Percentiles rank a stretch among this genome's conserved stretches.
Conservation (phyloP, 768 basidiomycete species). For the Mycena epipterygia region DNA sequence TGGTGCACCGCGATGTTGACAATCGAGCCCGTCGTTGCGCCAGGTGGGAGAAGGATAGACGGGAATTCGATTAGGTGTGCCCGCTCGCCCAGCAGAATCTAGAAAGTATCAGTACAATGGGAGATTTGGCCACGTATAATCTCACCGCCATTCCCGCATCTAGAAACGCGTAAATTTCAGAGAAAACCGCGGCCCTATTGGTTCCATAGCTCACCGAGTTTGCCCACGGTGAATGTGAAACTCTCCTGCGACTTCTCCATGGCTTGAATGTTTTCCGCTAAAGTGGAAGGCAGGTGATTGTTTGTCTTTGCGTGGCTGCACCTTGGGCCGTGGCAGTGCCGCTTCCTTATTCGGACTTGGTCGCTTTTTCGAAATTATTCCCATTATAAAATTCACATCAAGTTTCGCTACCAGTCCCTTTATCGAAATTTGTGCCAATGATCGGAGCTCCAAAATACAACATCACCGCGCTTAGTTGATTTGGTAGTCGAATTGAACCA, state of each 20-base stretch:
- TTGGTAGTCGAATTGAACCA: too few species aligned
- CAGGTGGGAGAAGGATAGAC: conserved; percentile 93
- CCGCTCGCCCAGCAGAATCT: conserved; percentile 94
- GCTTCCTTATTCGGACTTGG: too few species aligned
- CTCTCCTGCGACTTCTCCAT: conserved; percentile 61
- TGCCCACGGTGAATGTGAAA: conserved; percentile 95
- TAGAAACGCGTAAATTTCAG: conserved; percentile 46
- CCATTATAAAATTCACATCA: too few species aligned
- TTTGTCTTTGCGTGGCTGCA: too few species aligned
- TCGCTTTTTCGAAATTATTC: too few species aligned
- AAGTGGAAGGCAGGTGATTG: too few species aligned
- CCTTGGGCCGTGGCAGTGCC: too few species aligned
- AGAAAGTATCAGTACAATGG: conserved; percentile 18
- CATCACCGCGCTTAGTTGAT: too few species aligned
- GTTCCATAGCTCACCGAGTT: conserved; percentile 78
- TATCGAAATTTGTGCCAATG: too few species aligned
- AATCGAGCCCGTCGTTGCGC: conserved; percentile 93
- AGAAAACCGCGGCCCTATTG: neutral
- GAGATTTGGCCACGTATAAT: conserved; percentile 10
- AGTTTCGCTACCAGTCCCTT: too few species aligned
- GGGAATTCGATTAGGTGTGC: conserved; percentile 99
- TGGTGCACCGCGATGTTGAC: conserved; percentile 97
- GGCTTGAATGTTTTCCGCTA: neutral
- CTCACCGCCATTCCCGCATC: conserved; percentile 95
- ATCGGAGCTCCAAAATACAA: too few species aligned